A percentile compares a stretch with the other conserved stretches of the same genome.
phyloP scores from a whole-genome alignment of 2,329 filamentous ascomycete genomes.

The Zymoseptoria ardabiliae region DNA sequence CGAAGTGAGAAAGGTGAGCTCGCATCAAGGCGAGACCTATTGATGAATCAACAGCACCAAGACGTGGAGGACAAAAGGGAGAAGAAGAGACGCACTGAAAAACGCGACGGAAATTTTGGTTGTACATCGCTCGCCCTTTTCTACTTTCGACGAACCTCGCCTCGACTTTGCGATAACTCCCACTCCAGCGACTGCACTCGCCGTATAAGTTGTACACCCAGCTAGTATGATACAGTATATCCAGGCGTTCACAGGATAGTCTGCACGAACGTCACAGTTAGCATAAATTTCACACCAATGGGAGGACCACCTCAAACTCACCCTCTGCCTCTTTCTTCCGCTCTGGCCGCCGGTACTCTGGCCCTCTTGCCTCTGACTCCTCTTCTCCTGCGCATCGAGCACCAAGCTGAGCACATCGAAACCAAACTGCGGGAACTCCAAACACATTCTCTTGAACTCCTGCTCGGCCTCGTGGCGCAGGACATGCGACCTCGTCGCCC shows the following conservation, averaged over 20 bases:
- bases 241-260: neutral
- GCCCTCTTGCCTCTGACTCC: slow-evolving; percentile 31
- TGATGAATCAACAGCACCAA: too few species aligned
- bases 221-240: neutral
- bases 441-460: slow-evolving; percentile 76
- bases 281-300: neutral
- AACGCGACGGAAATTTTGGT: neutral
- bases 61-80: neutral
- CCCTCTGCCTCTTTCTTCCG: slow-evolving; percentile 33
- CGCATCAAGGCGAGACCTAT: too few species aligned
- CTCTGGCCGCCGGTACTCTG: slow-evolving; percentile 30
- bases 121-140: neutral
- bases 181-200: neutral
- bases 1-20: too few species aligned
- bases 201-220: neutral
- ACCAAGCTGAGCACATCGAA: slow-evolving; percentile 78
- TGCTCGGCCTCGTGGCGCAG: slow-evolving; percentile 77
- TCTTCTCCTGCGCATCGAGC: slow-evolving; percentile 45
- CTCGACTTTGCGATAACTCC: neutral
- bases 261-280: neutral
- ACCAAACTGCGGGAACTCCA: slow-evolving; percentile 85
- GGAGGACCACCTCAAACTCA: slow-evolving; percentile 2
- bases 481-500: slow-evolving; percentile 73
- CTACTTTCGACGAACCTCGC: neutral
- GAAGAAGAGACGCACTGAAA: neutral